phyloP scores from a whole-genome alignment of 192 early-diverging fungal genomes.

The Chytriomyces sp. region DNA sequence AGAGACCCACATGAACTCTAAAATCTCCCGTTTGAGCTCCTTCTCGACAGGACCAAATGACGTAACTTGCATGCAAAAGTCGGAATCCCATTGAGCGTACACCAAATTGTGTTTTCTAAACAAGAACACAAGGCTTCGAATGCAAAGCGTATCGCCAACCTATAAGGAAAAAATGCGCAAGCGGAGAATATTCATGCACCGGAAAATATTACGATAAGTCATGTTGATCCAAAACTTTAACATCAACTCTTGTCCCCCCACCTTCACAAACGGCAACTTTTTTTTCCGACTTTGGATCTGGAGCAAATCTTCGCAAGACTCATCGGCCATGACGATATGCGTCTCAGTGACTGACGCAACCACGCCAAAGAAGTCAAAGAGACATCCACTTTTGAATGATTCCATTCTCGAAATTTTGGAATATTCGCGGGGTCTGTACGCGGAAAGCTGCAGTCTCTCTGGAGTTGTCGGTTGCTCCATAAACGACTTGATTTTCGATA shows the following conservation, averaged over 20 bases:
- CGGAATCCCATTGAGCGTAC: background rate
- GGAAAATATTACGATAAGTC: background rate
- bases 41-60: background rate
- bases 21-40: background rate
- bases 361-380: constrained; percentile 3
- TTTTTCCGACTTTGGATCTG: background rate
- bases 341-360: background rate
- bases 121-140: background rate
- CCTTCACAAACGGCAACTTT: background rate
- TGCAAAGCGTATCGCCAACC: background rate
- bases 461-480: background rate
- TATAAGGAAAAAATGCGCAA: background rate
- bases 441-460: background rate
- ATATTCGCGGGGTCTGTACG: background rate
- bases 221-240: no score
- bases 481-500: background rate
- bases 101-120: background rate
- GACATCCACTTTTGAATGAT: background rate
- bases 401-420: background rate
- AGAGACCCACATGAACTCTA: background rate
- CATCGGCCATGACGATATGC: background rate
- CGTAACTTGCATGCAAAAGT: background rate
- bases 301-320: background rate
- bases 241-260: background rate
- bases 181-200: background rate